Evolutionary conservation across 2,329 filamentous ascomycete genomes (phyloP), one percentile per base, ranked within the genome.

Genomic region (Alternaria consortialis): DNA sequence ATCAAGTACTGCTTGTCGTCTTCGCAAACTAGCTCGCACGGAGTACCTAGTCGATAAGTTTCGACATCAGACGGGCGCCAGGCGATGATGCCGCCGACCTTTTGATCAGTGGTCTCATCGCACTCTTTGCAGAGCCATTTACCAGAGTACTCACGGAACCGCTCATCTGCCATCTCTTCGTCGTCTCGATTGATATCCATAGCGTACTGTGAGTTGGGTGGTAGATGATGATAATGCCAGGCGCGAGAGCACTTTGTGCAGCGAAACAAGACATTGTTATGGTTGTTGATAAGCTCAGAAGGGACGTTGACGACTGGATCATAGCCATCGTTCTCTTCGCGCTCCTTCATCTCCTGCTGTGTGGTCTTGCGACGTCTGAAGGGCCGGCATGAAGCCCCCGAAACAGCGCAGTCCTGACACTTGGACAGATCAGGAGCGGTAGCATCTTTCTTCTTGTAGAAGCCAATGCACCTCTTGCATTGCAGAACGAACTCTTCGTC

Each of bases 1-100:
- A 99, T 81, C 2, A 99, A 85, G 72, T 98, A 99, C 68, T 97
- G 93, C 66, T 94, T 94, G n/a, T 91, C 84, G 56, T 93, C 90
- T 72, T 95, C 90, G 11, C 80, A 78, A n/a, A 92, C 80, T 54
- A 86, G 80, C 29, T 87, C 80, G 48, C 84, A 83, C 1, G 82
- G 80, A 53, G 84, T 81, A 2, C 85, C 86, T 4, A 83, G 74
- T 13, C 80, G 77, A 68, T 90, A 89, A 1, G 79, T 80, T 12
- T 87, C 82, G 25, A 85, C 80, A 68, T 91, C 82, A 0, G 83
- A 76, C 0, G 93, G 93, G 60, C 94, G 88, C 95, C 95, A 99
- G 13, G 94, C 93, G 54, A 98, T 89, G 6, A 99, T 79, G n/a
- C 84, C 84, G 58, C 91, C 87, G 15, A 97, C 87, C 70, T 94